Conservation (phyloP, 2,329 filamentous ascomycete genomes). For the Verticillium nonalfalfae region DNA sequence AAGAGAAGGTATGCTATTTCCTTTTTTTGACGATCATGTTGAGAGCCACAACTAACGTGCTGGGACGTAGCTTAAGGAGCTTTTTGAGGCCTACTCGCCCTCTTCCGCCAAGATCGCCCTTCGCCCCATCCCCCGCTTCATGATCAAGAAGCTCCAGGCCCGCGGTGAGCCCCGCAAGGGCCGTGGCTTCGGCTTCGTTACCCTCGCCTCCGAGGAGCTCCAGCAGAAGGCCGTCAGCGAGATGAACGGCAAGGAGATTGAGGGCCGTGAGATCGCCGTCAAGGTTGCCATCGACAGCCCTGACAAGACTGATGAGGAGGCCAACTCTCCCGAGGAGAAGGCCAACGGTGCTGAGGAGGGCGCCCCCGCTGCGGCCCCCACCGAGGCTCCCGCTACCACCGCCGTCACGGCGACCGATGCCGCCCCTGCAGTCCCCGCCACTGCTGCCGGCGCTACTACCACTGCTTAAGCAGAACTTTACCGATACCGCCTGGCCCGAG, state of each 20-base stretch:
- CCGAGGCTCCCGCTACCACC: constrained; percentile 16
- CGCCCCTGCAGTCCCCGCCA: constrained; percentile 7
- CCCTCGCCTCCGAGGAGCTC: constrained; percentile 86
- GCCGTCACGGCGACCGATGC: constrained; percentile 4
- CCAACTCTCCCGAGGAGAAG: constrained; percentile 48
- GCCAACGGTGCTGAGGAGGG: constrained; percentile 25
- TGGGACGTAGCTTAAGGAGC: constrained; percentile 76
- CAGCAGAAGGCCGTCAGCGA: constrained; percentile 95
- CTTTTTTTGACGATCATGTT: neutral
- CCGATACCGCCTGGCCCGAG: constrained; percentile 2
- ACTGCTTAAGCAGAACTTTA: neutral
- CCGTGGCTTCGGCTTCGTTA: constrained; percentile 97
- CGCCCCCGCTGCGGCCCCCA: constrained; percentile 17
- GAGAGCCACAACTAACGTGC: too few relatives aligned
- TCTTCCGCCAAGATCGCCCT: constrained; percentile 97
- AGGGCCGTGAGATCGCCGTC: constrained; percentile 97
- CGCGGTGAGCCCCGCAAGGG: constrained; percentile 98
- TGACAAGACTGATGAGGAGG: constrained; percentile 89
- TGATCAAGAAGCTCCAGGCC: constrained; percentile 99
- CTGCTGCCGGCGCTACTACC: neutral
- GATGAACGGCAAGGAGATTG: constrained; percentile 99
- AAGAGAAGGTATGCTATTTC: constrained; percentile 72
- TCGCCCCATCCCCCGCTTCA: constrained; percentile 96
- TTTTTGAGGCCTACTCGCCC: constrained; percentile 88
- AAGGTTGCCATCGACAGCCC: constrained; percentile 99